Evolutionary conservation across 176 grass and related monocot genomes (phyloP), one percentile per base, ranked within the genome.

Genomic region (Cenchrus fungigraminus): DNA sequence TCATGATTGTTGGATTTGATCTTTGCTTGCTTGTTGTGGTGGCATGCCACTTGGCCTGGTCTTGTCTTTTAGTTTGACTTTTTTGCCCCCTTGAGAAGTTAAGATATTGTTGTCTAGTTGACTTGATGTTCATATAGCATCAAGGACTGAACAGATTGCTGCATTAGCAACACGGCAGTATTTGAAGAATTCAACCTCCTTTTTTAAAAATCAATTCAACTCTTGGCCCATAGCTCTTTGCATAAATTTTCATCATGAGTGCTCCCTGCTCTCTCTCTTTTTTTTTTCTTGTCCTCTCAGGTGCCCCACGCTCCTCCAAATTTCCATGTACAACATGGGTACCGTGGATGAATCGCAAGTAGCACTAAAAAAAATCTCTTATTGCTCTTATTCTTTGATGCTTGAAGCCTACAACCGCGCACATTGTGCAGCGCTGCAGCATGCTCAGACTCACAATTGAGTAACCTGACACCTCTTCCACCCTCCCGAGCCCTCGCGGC

Each of bases 31-130:
- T 17, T 44, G 13, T 6, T 59, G 72, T 57, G 17, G 79, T 42
- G 6, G 58, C 13, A 46, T 80, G 81, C 80, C 85, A 80, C 76
- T 70, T 87, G 75, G 84, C 44, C 46, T 1, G 6, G 32, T 66
- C 67, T 44, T 46, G 63, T 71, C 31, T 3, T 56, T 7, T 12
- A 28, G 15, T 62, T 62, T 43, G 53, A 83, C 79, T 15, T 65
- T 78, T 65, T 29, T 52, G 44, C 19, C 13, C 55, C 47, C 13
- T 77, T 22, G 25, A 49, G 12, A 83, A 14, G 52, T 22, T 67
- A 52, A 67, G 9, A 85, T 54, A 70, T 68, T 70, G 63, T 76
- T 76, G 43, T 22, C 16, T 65, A 59, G 37, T 83, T 88, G 86
- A 83, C 65, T 53, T 4, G 76, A 8, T 32, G n/a, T 22, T 60